Percentiles rank a stretch among this genome's conserved stretches.
These are phyloP conservation scores for Aspergillus aculeatus DNA, from an alignment of 2,329 filamentous ascomycete genomes.

Conservation along the genomic window DNA sequence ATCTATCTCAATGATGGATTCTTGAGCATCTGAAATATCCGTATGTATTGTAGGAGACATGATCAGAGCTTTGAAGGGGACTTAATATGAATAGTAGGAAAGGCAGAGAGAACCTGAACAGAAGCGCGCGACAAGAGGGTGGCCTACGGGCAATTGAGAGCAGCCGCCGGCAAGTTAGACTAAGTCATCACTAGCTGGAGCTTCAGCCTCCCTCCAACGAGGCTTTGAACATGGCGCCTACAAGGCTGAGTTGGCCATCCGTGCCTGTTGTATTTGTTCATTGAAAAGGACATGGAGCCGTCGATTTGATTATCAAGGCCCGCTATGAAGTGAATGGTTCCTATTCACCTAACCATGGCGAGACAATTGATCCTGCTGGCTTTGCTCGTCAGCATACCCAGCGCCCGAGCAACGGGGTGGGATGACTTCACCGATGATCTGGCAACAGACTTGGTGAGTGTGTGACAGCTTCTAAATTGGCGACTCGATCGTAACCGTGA, in stretches of 20 bases:
- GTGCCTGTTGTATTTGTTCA: neutral
- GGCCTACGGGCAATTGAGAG: no score
- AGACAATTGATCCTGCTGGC: conserved; percentile 13
- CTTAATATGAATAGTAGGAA: no score
- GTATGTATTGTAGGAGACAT: no score
- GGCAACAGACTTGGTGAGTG: conserved; percentile 39
- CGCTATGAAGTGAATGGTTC: no score
- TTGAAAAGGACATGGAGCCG: no score
- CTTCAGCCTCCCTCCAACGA: neutral
- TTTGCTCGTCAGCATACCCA: conserved; percentile 16
- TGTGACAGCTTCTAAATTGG: neutral
- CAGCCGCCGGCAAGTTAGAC: neutral
- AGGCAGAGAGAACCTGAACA: no score
- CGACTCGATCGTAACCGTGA: neutral
- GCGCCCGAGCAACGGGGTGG: conserved; percentile 32
- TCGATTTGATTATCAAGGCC: no score
- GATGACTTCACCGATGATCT: conserved; percentile 43
- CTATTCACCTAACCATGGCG: conserved; percentile 1
- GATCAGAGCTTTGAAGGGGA: no score
- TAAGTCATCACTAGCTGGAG: neutral
- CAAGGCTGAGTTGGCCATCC: conserved; percentile 10
- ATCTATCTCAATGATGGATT: no score
- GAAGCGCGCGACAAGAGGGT: no score
- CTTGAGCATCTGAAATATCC: no score
- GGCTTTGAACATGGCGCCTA: conserved; percentile 6